Conservation (phyloP, 2,329 filamentous ascomycete genomes). For the Cladosporium halotolerans region DNA sequence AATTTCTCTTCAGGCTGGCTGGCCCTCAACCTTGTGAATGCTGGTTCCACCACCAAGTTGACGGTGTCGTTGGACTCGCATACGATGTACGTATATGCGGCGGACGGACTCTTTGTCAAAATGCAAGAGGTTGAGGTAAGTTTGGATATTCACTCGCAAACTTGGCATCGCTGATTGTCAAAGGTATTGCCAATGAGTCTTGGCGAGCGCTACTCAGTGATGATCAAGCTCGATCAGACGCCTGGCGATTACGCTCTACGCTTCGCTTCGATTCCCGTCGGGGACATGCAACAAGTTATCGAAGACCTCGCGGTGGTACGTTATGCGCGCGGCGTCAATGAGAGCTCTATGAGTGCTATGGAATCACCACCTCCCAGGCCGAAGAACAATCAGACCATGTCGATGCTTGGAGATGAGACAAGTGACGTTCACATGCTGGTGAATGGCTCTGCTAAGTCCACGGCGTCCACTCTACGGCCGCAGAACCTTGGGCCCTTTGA, state of each 20-base stretch:
- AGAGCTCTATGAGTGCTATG: conserved; percentile 2
- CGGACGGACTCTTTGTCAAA: conserved; percentile 19
- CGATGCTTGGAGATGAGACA: background rate
- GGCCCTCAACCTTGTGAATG: conserved; percentile 1
- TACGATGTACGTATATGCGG: conserved; percentile 17
- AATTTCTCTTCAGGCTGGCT: background rate
- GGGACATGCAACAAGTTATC: conserved; percentile 13
- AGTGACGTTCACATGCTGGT: background rate
- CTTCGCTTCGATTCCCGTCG: conserved; percentile 11
- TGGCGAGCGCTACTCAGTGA: conserved; percentile 15
- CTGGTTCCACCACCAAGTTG: conserved; percentile 1
- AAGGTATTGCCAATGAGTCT: conserved; percentile 10
- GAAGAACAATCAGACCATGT: background rate
- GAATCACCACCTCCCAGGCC: background rate
- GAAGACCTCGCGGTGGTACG: conserved; percentile 14
- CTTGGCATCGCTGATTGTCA: background rate
- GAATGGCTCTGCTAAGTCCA: background rate
- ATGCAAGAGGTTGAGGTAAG: conserved; percentile 17
- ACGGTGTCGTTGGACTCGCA: background rate
- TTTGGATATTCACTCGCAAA: background rate
- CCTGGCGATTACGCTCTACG: conserved; percentile 16
- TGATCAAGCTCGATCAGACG: conserved; percentile 15
- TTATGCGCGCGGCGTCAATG: conserved; percentile 12
- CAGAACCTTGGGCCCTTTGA: background rate
- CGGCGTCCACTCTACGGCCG: background rate